Evolutionary conservation across 1,139 yeast species (phyloP).

Genomic region (Torulaspora pretoriensis): DNA sequence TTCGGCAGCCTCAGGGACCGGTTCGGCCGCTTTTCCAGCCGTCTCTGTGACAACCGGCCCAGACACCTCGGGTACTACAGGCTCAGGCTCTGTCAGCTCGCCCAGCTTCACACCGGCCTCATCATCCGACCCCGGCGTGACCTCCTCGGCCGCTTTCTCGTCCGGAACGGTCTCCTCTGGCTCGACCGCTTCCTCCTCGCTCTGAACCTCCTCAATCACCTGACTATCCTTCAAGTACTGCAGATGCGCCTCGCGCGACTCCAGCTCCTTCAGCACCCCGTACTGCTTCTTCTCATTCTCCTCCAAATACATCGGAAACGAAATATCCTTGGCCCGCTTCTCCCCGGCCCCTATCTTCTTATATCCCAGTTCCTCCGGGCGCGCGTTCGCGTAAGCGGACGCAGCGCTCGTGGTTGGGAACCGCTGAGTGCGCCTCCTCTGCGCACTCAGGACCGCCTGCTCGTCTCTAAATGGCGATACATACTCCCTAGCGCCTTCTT

Average conservation of each 20-base stretch:
- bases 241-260: conserved; percentile 26
- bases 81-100: not conserved
- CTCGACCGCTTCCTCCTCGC: not conserved
- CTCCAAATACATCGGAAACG: conserved; percentile 27
- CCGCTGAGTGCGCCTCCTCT: conserved; percentile 21
- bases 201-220: conserved; percentile 11
- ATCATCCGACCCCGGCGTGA: not conserved
- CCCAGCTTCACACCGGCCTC: not conserved
- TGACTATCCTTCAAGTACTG: conserved; percentile 26
- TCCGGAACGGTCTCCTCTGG: not conserved
- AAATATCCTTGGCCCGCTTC: conserved; percentile 29
- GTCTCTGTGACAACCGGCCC: conserved; percentile 15
- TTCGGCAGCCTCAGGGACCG: not conserved
- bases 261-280: conserved; percentile 22
- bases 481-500: conserved; percentile 13
- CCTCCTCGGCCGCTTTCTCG: not conserved
- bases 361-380: conserved; percentile 27
- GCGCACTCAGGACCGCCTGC: conserved; percentile 20
- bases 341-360: conserved; percentile 20
- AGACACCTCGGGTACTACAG: not conserved
- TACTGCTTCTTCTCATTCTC: conserved; percentile 29
- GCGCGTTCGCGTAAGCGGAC: conserved; percentile 18
- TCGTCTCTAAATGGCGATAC: conserved; percentile 25
- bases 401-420: conserved; percentile 31
- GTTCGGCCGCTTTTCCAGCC: conserved; percentile 3